Conservation (phyloP, 2,329 filamentous ascomycete species). For the Epichloe amarillans region DNA sequence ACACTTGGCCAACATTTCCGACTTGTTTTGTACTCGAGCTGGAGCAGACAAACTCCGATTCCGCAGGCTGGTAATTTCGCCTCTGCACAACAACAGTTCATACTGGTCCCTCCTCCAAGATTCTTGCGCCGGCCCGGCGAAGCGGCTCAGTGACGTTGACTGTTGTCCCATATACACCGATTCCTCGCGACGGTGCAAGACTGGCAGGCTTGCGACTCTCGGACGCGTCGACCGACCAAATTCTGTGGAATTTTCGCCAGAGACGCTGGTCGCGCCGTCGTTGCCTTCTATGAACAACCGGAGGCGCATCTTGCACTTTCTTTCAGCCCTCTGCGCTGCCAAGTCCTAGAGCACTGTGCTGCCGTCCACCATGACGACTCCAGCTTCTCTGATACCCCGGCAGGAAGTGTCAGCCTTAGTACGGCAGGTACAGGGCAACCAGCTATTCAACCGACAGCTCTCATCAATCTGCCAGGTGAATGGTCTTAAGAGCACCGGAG, state of each 20-base stretch:
- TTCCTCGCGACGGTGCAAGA: neutral
- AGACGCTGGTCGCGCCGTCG: neutral
- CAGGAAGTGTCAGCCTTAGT: slow-evolving; percentile 33
- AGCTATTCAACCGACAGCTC: slow-evolving; percentile 49
- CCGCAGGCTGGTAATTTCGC: neutral
- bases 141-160: neutral
- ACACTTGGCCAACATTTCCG: neutral
- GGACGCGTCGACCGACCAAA: neutral
- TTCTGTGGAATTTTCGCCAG: neutral
- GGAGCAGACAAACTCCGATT: neutral
- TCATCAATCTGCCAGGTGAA: slow-evolving; percentile 65
- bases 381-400: slow-evolving; percentile 17
- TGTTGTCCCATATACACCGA: neutral
- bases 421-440: slow-evolving; percentile 28
- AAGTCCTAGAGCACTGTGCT: neutral
- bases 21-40: neutral
- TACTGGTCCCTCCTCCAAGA: neutral
- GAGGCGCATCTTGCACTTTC: neutral
- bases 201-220: neutral
- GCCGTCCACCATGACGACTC: slow-evolving; percentile 12
- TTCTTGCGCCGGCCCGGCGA: slow-evolving; percentile 1
- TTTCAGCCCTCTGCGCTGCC: neutral
- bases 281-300: slow-evolving; percentile 5
- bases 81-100: neutral
- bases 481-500: slow-evolving; percentile 62